Evolutionary conservation across 352 stramenopile genomes (phyloP).

Genomic region (Thraustochytrium sp.): DNA sequence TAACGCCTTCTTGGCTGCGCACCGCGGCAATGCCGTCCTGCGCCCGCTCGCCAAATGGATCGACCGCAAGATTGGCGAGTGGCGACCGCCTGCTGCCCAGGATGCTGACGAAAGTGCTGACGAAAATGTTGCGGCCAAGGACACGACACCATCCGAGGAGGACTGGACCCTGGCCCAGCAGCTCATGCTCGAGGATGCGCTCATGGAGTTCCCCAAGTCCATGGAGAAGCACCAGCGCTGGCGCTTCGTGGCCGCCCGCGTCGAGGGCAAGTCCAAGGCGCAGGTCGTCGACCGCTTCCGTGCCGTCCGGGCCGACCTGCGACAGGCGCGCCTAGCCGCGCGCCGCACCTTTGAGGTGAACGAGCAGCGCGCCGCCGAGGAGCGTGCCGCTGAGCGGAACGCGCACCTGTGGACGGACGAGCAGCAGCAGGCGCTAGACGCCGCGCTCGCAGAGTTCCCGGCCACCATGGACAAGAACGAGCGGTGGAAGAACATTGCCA

Average conservation of each 20-base stretch:
- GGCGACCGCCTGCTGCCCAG: background rate
- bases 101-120: background rate
- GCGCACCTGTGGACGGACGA: slow-evolving; percentile 59
- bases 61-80: slow-evolving; percentile 26
- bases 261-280: slow-evolving; percentile 74
- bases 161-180: slow-evolving; percentile 70
- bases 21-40: background rate
- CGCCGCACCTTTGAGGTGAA: background rate
- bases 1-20: background rate
- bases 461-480: slow-evolving; percentile 82
- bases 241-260: slow-evolving; percentile 66
- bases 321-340: background rate
- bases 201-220: slow-evolving; percentile 61
- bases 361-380: background rate
- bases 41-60: background rate
- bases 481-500: slow-evolving; percentile 72
- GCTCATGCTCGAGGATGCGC: slow-evolving; percentile 62
- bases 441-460: slow-evolving; percentile 62
- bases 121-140: background rate
- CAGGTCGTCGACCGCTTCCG: slow-evolving; percentile 78
- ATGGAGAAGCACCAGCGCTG: slow-evolving; percentile 86
- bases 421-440: slow-evolving; percentile 72
- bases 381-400: background rate
- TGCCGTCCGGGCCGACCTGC: slow-evolving; percentile 59
- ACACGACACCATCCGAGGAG: background rate